Evolutionary conservation across 176 grass and related monocot species (phyloP).

Genomic region (Hordeum vulgare): MorexV3_pseudomolecules_assembly NC_058519.1:462259297-462259796

Average conservation of each 20-base stretch:
- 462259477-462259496: slow-evolving; percentile 84
- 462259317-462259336: slow-evolving; percentile 58
- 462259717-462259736: slow-evolving; percentile 51
- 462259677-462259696: slow-evolving; percentile 55
- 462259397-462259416: slow-evolving; percentile 24
- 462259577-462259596: not conserved
- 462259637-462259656: slow-evolving; percentile 53
- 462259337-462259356: slow-evolving; percentile 45
- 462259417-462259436: slow-evolving; percentile 26
- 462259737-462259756: slow-evolving; percentile 7
- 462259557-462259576: not conserved
- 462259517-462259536: not conserved
- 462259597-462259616: slow-evolving; percentile 20
- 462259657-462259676: slow-evolving; percentile 43
- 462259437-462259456: slow-evolving; percentile 85
- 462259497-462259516: slow-evolving; percentile 47
- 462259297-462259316: not conserved
- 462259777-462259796: not conserved
- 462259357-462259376: slow-evolving; percentile 28
- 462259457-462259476: slow-evolving; percentile 83
- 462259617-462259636: slow-evolving; percentile 48
- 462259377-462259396: slow-evolving; percentile 32
- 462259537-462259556: not conserved
- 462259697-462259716: slow-evolving; percentile 52
- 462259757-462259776: not conserved